These are phyloP conservation scores for Coemansia sp. DNA, from an alignment of 192 early-diverging fungal species.

Conservation along the genomic window DNA sequence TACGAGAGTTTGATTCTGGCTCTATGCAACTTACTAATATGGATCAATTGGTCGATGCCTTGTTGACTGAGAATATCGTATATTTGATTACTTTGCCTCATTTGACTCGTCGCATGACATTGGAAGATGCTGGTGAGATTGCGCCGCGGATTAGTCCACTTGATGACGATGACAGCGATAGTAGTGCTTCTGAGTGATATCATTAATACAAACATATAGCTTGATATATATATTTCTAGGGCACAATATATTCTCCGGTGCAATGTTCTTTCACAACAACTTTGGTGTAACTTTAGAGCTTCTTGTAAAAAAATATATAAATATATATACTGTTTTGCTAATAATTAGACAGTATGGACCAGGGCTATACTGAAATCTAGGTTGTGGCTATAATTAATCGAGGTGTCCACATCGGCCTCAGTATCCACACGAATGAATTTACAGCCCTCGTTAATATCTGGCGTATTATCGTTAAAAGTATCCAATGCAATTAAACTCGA, in stretches of 20 bases:
- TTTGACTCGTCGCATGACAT: conserved; percentile 73
- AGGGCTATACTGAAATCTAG: too few relatives aligned
- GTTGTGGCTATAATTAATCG: too few relatives aligned
- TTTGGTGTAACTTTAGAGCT: too few relatives aligned
- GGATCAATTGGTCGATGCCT: conserved; percentile 96
- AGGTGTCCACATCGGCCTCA: background rate
- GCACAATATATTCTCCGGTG: too few relatives aligned
- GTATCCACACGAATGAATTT: background rate
- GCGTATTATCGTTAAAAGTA: background rate
- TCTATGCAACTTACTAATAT: conserved; percentile 67
- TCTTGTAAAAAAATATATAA: too few relatives aligned
- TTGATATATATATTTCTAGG: too few relatives aligned
- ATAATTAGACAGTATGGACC: too few relatives aligned
- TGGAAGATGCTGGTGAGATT: conserved; percentile 87
- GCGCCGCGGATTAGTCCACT: conserved; percentile 79
- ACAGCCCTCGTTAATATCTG: background rate
- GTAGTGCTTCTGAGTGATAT: background rate
- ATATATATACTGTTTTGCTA: too few relatives aligned
- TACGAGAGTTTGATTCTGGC: conserved; percentile 58
- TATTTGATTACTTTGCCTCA: conserved; percentile 92
- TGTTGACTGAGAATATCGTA: conserved; percentile 81
- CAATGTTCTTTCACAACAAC: too few relatives aligned
- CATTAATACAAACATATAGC: too few relatives aligned
- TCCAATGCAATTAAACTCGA: background rate
- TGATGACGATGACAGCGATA: conserved; percentile 40